Base-by-base conservation (phyloP, 257 asterid species). In the Jacaranda copaia region DNA sequence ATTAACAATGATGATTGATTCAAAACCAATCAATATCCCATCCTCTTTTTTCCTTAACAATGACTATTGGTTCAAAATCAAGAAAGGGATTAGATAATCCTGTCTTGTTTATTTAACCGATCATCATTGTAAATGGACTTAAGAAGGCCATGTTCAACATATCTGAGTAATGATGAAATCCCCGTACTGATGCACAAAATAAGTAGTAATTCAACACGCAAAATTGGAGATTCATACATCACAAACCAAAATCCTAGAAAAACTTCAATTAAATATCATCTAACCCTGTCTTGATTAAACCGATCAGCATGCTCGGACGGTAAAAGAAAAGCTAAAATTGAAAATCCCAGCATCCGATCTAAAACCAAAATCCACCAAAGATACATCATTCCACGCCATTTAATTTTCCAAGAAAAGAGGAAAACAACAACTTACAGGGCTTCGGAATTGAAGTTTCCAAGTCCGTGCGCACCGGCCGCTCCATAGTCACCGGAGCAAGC, bases 401-500 rank as follows among this genome's bases (percentile, higher is more conserved):
- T 35, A 2, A 15, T 18, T 49, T 15, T 10, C 8, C 42, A 38
- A 15, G 55, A 74, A 48, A 58, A 14, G 48, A 18, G 15, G 36
- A 58, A 4, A 52, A 0, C 4, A 32, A 48, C 0, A 18, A 18
- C 87, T 86, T 73, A 91, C 98, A 91, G 10, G 98, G 98, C 72
- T 93, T 91, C 0, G 97, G 94, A 19, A 93, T 81, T 6, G 79
- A 68, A 53, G 85, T 77, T 73, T 91, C 97, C 75, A 93, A 73
- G 69, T 93, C 94, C 6, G 81, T 68, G 49, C 91, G 83, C 57
- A 93, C 88, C 2, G 85, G 88, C 1, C 94, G 86, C 32, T 87
- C 85, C 3, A 11, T 16, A 4, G 96, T 93, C 36, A 93, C 88
- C 11, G 98, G 98, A 39, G 97, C 96, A 42, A 80, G 88, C 64